Percentiles rank a stretch among this genome's conserved stretches.
These are phyloP conservation scores for Tricladium varicosporioides DNA, from an alignment of 2,329 filamentous ascomycete species.

Conservation along the genomic window DNA sequence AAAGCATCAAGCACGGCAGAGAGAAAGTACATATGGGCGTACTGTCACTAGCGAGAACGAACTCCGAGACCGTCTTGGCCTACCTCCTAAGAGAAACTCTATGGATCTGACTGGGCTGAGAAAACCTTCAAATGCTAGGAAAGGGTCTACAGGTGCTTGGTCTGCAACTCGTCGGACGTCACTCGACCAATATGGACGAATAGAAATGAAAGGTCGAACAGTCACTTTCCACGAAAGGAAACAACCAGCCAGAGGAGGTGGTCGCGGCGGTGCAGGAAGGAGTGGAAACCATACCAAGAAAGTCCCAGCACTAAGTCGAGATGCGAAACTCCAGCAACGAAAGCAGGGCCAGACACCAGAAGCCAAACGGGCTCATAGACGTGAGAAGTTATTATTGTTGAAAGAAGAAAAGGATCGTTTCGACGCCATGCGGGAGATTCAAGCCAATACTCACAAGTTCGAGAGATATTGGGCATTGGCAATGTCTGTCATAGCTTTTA, in stretches of 20 bases:
- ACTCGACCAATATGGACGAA: constrained; percentile 35
- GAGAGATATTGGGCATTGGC: constrained; percentile 59
- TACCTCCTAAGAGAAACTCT: constrained; percentile 30
- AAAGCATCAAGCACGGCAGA: constrained; percentile 53
- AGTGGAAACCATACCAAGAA: constrained; percentile 9
- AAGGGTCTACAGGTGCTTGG: too few relatives aligned
- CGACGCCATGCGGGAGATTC: constrained; percentile 64
- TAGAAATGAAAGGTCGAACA: constrained; percentile 35
- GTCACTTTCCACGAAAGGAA: constrained; percentile 36
- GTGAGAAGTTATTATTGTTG: constrained; percentile 50
- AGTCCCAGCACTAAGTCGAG: constrained; percentile 20
- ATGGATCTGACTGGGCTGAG: not conserved
- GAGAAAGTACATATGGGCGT: constrained; percentile 51
- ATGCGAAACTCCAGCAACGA: constrained; percentile 27
- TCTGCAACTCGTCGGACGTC: constrained; percentile 24
- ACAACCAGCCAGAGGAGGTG: constrained; percentile 17
- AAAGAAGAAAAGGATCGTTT: constrained; percentile 59
- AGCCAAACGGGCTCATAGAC: constrained; percentile 15
- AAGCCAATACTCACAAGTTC: constrained; percentile 52
- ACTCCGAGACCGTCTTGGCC: constrained; percentile 39
- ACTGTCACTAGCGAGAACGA: constrained; percentile 53
- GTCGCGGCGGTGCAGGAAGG: constrained; percentile 28
- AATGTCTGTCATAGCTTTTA: constrained; percentile 58
- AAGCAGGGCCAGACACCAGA: constrained; percentile 11
- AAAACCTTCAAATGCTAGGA: constrained; percentile 4